Evolutionary conservation across 1,139 yeast species (phyloP).

Genomic region (Yamadazyma atlantica): DNA sequence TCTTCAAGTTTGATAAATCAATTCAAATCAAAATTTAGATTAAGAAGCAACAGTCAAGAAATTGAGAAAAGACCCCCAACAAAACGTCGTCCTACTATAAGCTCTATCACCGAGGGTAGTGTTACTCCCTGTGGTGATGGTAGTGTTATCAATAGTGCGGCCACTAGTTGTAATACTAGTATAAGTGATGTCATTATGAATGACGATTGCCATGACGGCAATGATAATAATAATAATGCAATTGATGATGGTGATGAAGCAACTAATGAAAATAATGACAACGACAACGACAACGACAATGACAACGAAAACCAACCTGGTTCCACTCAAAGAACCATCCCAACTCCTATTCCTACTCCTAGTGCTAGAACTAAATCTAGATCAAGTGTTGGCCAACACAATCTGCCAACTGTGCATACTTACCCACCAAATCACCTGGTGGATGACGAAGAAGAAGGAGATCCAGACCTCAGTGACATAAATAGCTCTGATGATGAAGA

Average conservation of each 20-base stretch:
- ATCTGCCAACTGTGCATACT: constrained; percentile 5
- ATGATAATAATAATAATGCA: background rate
- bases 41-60: constrained; percentile 1
- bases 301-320: background rate
- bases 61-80: background rate
- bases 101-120: background rate
- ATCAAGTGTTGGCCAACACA: constrained; percentile 4
- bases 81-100: constrained; percentile 1
- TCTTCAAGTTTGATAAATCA: constrained; percentile 13
- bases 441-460: constrained; percentile 25
- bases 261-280: background rate
- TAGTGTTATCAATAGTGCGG: background rate
- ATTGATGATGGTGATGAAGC: constrained; percentile 2
- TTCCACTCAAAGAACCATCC: background rate
- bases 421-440: constrained; percentile 4
- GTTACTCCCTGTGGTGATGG: background rate
- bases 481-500: constrained; percentile 42
- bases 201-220: background rate
- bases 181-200: background rate
- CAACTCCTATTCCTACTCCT: constrained; percentile 2
- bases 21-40: constrained; percentile 10
- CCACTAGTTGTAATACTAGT: constrained; percentile 1
- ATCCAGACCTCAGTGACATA: constrained; percentile 32
- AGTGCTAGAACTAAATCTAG: constrained; percentile 1
- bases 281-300: background rate